Evolutionary conservation across 306 rosid species (phyloP), one percentile per base, ranked within the genome.

Genomic region (Rubus idaeus): DNA sequence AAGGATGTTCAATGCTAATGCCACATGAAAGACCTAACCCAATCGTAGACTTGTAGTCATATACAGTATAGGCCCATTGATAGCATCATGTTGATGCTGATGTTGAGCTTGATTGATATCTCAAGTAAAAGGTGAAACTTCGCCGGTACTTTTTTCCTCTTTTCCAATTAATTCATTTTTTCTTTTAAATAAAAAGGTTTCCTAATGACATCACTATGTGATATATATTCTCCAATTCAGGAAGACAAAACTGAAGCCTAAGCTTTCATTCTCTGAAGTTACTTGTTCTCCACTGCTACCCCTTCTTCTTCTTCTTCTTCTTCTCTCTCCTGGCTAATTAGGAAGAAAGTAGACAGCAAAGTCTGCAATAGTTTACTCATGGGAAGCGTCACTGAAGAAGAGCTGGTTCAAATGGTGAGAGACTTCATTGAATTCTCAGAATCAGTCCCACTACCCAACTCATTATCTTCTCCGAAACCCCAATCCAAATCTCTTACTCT

Each of bases 361-460:
- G 35, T 30, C 35, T 30, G 35, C 35, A 30, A 30, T 30, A 30
- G 7, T 4, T 45, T 45, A 6, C 49, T 49, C 14, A 84, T 83
- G 89, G 83, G 70, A 20, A 81, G 86, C 60, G 5, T 79, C 40
- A 79, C 84, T 40, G 90, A 87, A 71, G 90, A 87, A 57, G 71
- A 84, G 51, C 83, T 87, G 56, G 4, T 74, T 53, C 88, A 84
- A 74, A 81, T 79, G 77, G 79, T 87, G 14, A 74, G 79, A 57
- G 85, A 84, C 53, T 81, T 45, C 79, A 70, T 69, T 17, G 87
- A 86, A 73, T 49, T 18, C 35, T 75, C 75, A 13, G 81, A 73
- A 58, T 21, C 86, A 20, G 26, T 70, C 16, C 68, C 87, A 40
- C 39, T 72, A 21, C 39, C 76, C 9, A 11, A 52, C 20, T 40